Conservation (phyloP, 345 rosid species). For the Linum trigynum region DNA sequence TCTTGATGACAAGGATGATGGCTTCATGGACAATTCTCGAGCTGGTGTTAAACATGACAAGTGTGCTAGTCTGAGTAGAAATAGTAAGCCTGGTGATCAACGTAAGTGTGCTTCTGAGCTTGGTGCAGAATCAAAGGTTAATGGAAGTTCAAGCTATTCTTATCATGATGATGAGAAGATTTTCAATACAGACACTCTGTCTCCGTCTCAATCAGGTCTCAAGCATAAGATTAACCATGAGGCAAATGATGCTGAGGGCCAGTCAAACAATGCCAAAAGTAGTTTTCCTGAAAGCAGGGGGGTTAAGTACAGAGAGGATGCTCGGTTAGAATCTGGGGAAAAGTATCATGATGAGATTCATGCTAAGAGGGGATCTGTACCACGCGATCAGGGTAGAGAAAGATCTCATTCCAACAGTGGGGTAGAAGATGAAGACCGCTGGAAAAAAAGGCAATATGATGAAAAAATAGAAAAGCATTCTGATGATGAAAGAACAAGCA, state of each 20-base stretch:
- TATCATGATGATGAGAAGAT: slow-evolving; percentile 21
- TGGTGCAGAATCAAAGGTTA: slow-evolving; percentile 17
- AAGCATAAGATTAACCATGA: slow-evolving; percentile 28
- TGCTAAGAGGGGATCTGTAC: slow-evolving; percentile 38
- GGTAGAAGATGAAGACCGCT: slow-evolving; percentile 34
- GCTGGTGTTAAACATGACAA: slow-evolving; percentile 2
- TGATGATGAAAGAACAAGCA: slow-evolving; percentile 25
- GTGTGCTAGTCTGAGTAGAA: slow-evolving; percentile 10
- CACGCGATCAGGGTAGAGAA: slow-evolving; percentile 39
- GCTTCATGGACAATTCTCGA: slow-evolving; percentile 2
- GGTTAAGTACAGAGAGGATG: slow-evolving; percentile 22
- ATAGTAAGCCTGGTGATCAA: slow-evolving; percentile 10
- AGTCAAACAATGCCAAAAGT: slow-evolving; percentile 23
- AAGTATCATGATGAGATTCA: slow-evolving; percentile 30
- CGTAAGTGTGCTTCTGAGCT: slow-evolving; percentile 13
- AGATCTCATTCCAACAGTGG: slow-evolving; percentile 41
- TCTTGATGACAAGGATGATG: slow-evolving; percentile 7
- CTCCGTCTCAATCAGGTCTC: slow-evolving; percentile 26
- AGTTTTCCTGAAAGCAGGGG: slow-evolving; percentile 32
- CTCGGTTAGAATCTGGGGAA: slow-evolving; percentile 26
- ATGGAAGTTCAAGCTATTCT: slow-evolving; percentile 30
- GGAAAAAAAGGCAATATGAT: slow-evolving; percentile 21
- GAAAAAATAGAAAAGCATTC: slow-evolving; percentile 25
- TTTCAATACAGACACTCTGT: slow-evolving; percentile 12
- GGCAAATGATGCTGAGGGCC: slow-evolving; percentile 17